Conservation (phyloP, 208 protist genomes). For the Trypanosoma boissoni region DNA sequence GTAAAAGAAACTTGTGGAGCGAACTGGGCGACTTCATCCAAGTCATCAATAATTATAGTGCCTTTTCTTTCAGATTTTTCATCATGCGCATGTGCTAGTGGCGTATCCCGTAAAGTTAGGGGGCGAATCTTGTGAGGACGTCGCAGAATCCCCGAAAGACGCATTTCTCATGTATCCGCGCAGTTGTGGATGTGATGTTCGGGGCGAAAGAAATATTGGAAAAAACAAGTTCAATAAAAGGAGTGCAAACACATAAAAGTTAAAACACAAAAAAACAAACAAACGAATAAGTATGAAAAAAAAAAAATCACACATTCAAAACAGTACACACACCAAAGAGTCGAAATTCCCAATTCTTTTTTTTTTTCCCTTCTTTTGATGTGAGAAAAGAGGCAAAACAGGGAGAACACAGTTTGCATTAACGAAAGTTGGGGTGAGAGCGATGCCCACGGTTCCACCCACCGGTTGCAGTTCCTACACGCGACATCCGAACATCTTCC, state of each 20-base stretch:
- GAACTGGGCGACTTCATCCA: constrained; percentile 30
- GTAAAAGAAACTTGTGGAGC: constrained; percentile 26
- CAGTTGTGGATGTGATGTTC: neutral
- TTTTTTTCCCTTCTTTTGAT: too few species aligned
- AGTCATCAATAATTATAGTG: constrained; percentile 38
- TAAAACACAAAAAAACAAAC: constrained; percentile 10
- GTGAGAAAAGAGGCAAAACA: neutral
- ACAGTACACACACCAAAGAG: neutral
- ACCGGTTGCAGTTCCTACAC: constrained; percentile 67
- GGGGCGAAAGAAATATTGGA: neutral
- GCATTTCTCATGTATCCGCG: neutral
- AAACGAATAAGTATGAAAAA: constrained; percentile 2
- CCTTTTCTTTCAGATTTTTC: constrained; percentile 8
- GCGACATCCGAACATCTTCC: constrained; percentile 81
- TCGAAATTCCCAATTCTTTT: too few species aligned
- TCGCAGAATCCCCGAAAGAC: constrained; percentile 1
- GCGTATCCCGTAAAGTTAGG: constrained; percentile 5
- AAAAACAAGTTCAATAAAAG: neutral
- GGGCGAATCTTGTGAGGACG: constrained; percentile 16
- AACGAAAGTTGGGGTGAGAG: constrained; percentile 71
- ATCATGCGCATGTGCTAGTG: neutral
- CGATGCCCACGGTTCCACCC: constrained; percentile 74
- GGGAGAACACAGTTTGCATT: neutral
- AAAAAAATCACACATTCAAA: neutral
- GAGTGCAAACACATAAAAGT: constrained; percentile 3